Conservation (phyloP, 305 asterid genomes). For the Salvia sclarea region DNA sequence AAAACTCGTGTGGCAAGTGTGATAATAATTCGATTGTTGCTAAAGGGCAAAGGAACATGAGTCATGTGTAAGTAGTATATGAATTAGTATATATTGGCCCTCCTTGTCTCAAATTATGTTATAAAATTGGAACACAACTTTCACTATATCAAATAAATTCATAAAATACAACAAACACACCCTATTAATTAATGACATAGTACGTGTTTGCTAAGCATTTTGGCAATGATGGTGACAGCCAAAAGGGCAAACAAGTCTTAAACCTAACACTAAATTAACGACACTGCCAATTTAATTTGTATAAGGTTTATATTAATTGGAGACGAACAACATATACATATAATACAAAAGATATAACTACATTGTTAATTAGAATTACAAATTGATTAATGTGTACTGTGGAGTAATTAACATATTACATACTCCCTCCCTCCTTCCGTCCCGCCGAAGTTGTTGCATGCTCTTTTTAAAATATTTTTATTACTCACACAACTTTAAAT, state of each 20-base stretch:
- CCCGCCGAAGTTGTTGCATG: no score
- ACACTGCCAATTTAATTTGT: background rate
- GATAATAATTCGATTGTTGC: background rate
- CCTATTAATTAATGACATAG: slow-evolving; percentile 14
- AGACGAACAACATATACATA: no score
- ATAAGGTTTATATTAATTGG: no score
- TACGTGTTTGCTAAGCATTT: slow-evolving; percentile 29
- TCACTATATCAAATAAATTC: background rate
- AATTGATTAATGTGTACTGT: background rate
- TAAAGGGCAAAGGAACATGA: slow-evolving; percentile 24
- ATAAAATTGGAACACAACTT: slow-evolving; percentile 10
- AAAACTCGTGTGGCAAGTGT: background rate
- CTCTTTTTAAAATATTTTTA: no score
- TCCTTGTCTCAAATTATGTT: slow-evolving; percentile 28
- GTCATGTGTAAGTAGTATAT: slow-evolving; percentile 30
- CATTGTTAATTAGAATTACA: no score
- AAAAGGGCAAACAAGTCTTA: slow-evolving; percentile 1
- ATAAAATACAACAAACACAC: background rate
- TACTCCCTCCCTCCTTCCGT: no score
- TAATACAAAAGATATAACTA: no score
- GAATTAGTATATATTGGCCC: slow-evolving; percentile 22
- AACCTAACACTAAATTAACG: background rate
- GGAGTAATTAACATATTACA: background rate
- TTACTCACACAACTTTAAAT: no score
- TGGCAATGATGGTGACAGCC: slow-evolving; percentile 13